Conservation (phyloP, 2,329 filamentous ascomycete genomes). For the Tolypocladium nubicola region DNA sequence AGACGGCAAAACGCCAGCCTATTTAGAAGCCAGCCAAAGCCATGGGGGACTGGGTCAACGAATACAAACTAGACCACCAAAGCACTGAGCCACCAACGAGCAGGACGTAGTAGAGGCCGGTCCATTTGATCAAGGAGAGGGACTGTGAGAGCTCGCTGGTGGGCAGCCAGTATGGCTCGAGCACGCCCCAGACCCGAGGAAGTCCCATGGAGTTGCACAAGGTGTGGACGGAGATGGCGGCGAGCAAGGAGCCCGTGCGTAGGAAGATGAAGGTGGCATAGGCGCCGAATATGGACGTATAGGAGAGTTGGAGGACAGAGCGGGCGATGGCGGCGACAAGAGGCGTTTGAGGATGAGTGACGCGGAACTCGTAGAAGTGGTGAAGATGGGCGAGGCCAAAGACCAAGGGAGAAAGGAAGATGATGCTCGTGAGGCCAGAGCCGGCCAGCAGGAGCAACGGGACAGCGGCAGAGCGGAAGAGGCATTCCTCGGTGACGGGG, state of each 20-base stretch:
- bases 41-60: slow-evolving; percentile 48
- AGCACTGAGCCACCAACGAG: slow-evolving; percentile 59
- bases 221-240: slow-evolving; percentile 65
- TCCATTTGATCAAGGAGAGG: slow-evolving; percentile 42
- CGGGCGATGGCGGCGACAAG: slow-evolving; percentile 53
- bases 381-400: slow-evolving; percentile 92
- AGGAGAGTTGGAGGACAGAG: slow-evolving; percentile 74
- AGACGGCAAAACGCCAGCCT: not conserved
- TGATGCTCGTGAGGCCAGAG: slow-evolving; percentile 44
- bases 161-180: slow-evolving; percentile 42
- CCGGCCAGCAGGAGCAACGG: slow-evolving; percentile 69
- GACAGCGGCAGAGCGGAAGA: slow-evolving; percentile 82
- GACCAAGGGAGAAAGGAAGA: slow-evolving; percentile 76
- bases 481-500: slow-evolving; percentile 82
- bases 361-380: slow-evolving; percentile 88
- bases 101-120: slow-evolving; percentile 66
- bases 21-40: slow-evolving; percentile 17
- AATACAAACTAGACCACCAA: slow-evolving; percentile 64
- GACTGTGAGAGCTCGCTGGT: slow-evolving; percentile 11
- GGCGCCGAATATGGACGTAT: slow-evolving; percentile 88
- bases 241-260: slow-evolving; percentile 70
- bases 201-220: slow-evolving; percentile 93
- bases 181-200: slow-evolving; percentile 72
- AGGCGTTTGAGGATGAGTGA: slow-evolving; percentile 65
- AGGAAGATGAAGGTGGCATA: slow-evolving; percentile 86